Evolutionary conservation across 352 stramenopile species (phyloP), one percentile per base, ranked within the genome.

Genomic region (Phytophthora pisi): DNA sequence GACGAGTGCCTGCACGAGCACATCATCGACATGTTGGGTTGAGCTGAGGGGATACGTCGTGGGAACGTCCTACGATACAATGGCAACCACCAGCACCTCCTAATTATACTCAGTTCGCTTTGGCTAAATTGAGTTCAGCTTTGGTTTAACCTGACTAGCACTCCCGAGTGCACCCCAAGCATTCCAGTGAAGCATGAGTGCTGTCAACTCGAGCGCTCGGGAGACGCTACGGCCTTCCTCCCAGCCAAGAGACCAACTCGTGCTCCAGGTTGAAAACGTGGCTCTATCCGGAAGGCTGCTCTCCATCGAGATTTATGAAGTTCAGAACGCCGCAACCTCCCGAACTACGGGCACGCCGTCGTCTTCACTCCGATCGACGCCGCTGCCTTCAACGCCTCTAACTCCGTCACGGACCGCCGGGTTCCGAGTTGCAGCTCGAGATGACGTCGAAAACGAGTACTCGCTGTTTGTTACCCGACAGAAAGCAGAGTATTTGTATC

Each of bases 371-470:
- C 68, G 57, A 4, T 51, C 67, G 10, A 31, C 51, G 7, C 26
- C 46, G 16, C 31, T 43, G 3, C 57, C 62, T 53, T 64, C 51
- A 11, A 49, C 53, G 30, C 38, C 63, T 34, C 43, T 36, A 28
- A 36, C 50, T 4, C 26, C 59, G 5, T 51, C 52, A 2, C 45
- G 52, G 36, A 38, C 63, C 10, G 30, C 49, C 11, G 84, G 81
- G 4, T 89, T 86, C 26, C 78, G 75, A 16, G 64, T 92, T 18
- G 70, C 70, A 13, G 84, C 81, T n/a, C 72, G 72, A n/a, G 84
- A 92, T 53, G 81, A 90, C 40, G 69, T 84, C 11, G 81, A 89
- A 55, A 90, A 89, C 47, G 81, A 88, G 42, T 92, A 84, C 62
- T 79, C 81, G 8, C 64, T 92, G 0, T 89, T 84, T 24, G 62